These are phyloP conservation scores for Zygnema cylindricum DNA, from an alignment of 139 green algal genomes.

Conservation along the genomic window DNA sequence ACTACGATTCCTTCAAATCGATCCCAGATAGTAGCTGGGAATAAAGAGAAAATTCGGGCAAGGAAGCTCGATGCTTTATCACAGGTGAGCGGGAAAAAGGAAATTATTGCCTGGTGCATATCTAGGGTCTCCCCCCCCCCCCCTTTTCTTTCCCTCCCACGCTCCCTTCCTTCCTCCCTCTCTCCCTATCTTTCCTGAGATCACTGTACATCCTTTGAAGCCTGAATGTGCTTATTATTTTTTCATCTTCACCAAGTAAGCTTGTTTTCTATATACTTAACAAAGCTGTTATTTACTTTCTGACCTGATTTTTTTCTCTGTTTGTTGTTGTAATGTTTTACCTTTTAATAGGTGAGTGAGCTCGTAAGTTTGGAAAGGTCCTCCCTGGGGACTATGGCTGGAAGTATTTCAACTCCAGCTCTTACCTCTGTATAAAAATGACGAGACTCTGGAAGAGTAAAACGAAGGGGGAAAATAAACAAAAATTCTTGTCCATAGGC, in stretches of 20 bases:
- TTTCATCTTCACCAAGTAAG: not conserved
- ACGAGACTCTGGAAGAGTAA: too few relatives aligned
- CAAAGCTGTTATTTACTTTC: too few relatives aligned
- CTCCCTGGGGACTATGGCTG: too few relatives aligned
- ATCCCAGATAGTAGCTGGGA: not conserved
- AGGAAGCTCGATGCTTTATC: not conserved
- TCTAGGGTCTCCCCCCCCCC: not conserved
- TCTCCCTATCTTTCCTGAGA: not conserved
- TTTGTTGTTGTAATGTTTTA: not conserved
- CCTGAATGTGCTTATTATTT: constrained; percentile 7
- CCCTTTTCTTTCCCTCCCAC: not conserved
- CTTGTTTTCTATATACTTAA: too few relatives aligned
- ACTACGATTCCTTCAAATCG: not conserved
- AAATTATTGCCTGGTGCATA: constrained; percentile 33
- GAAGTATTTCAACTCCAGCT: too few relatives aligned
- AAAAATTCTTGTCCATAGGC: too few relatives aligned
- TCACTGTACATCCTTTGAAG: not conserved
- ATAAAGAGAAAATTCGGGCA: too few relatives aligned
- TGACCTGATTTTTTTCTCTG: too few relatives aligned
- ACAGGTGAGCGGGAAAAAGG: constrained; percentile 34
- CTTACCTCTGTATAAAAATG: too few relatives aligned
- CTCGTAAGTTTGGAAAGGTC: too few relatives aligned
- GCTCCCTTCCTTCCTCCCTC: not conserved
- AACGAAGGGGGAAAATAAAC: too few relatives aligned
- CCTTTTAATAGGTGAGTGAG: too few relatives aligned